Conservation (phyloP, 2,329 filamentous ascomycete genomes). For the Aspergillus eucalypticola region DNA sequence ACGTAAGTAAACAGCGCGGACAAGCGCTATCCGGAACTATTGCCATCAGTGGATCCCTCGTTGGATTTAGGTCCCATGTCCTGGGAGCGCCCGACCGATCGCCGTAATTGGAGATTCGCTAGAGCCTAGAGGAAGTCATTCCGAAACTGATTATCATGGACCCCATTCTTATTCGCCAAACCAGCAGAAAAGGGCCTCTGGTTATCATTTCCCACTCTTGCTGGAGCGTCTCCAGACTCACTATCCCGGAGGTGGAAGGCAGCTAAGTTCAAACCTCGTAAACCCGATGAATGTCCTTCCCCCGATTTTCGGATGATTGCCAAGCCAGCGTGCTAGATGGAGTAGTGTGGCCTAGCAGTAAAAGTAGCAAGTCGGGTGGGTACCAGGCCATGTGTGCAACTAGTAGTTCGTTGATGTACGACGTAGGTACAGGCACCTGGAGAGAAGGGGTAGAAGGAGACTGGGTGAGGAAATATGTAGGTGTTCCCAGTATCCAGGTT, state of each 20-base stretch:
- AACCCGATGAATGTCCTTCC: not conserved
- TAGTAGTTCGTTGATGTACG: not conserved
- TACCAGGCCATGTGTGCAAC: not conserved
- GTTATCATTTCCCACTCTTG: not conserved
- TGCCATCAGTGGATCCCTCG: slow-evolving; percentile 17
- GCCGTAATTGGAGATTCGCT: slow-evolving; percentile 12
- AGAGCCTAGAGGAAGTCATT: slow-evolving; percentile 3
- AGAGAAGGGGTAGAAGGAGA: too few relatives aligned
- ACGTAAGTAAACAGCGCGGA: slow-evolving; percentile 5
- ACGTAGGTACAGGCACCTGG: not conserved
- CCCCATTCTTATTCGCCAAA: slow-evolving; percentile 4
- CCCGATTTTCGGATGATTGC: not conserved
- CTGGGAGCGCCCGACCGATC: slow-evolving; percentile 18
- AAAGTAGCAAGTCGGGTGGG: not conserved
- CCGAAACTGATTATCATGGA: slow-evolving; percentile 6
- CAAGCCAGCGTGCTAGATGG: not conserved
- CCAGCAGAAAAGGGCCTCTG: not conserved
- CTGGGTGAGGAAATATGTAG: not conserved
- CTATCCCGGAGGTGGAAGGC: not conserved
- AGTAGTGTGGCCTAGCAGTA: not conserved
- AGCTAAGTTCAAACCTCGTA: not conserved
- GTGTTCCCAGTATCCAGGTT: not conserved
- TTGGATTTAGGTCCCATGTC: slow-evolving; percentile 11
- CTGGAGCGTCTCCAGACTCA: not conserved
- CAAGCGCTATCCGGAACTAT: slow-evolving; percentile 23